Conservation (phyloP, 1,284 basidiomycete genomes). For the Ustilago curta region DNA sequence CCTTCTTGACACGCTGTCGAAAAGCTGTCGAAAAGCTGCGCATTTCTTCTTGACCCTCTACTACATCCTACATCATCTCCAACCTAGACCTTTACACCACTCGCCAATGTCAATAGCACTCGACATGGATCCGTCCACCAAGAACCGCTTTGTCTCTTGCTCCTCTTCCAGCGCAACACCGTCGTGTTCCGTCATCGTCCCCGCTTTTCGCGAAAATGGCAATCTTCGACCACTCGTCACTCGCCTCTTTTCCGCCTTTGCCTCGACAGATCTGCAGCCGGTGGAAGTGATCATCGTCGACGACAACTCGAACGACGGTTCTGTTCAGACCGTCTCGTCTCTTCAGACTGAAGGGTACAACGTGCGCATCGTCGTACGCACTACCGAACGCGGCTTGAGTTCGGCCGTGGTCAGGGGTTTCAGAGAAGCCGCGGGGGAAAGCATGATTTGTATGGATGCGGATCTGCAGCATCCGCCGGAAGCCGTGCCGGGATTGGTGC, state of each 20-base stretch:
- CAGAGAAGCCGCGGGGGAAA: slow-evolving; percentile 70
- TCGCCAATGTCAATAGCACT: slow-evolving; percentile 44
- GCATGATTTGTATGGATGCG: slow-evolving; percentile 73
- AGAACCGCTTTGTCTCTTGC: slow-evolving; percentile 24
- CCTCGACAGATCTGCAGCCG: slow-evolving; percentile 21
- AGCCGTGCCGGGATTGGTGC: slow-evolving; percentile 70
- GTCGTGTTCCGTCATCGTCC: slow-evolving; percentile 55
- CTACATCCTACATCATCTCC: neutral
- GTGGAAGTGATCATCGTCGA: slow-evolving; percentile 49
- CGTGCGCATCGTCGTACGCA: slow-evolving; percentile 72
- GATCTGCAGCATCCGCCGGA: slow-evolving; percentile 73
- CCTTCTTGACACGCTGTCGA: slow-evolving; percentile 3
- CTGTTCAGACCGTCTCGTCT: slow-evolving; percentile 25
- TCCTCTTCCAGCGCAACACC: slow-evolving; percentile 1
- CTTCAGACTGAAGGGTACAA: slow-evolving; percentile 70
- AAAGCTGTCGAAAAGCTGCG: slow-evolving; percentile 1
- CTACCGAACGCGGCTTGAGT: slow-evolving; percentile 71
- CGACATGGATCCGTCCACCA: slow-evolving; percentile 44
- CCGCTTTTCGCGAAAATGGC: slow-evolving; percentile 43
- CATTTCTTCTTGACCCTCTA: neutral
- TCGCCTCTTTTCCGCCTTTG: slow-evolving; percentile 68
- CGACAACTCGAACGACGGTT: slow-evolving; percentile 51
- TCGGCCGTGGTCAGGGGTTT: slow-evolving; percentile 72
- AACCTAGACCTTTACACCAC: too few relatives aligned
- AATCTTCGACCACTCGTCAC: slow-evolving; percentile 71